Percentiles rank a stretch among this genome's conserved stretches.
Evolutionary conservation across 371 early-diverging fungal species (phyloP).

Genomic region (Mortierella sp.): DNA sequence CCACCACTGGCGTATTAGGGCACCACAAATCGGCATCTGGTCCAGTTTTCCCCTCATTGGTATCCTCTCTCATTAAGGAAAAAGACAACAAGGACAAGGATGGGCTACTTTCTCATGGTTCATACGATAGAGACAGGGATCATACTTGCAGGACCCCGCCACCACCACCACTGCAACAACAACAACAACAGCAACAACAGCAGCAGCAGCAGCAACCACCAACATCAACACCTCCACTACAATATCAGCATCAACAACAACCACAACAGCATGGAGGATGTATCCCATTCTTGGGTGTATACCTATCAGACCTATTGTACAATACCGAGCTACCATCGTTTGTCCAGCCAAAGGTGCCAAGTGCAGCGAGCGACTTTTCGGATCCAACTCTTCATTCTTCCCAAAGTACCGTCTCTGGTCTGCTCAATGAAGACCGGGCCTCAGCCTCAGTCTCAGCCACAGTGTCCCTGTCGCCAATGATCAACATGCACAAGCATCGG

Average conservation of each 20-base stretch:
- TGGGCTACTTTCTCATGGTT: background rate
- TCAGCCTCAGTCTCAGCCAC: background rate
- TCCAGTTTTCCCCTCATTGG: slow-evolving; percentile 23
- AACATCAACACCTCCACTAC: background rate
- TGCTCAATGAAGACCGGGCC: no score
- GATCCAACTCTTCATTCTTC: no score
- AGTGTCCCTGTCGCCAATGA: slow-evolving; percentile 38
- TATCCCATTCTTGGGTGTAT: slow-evolving; percentile 70
- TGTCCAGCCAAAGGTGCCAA: slow-evolving; percentile 55
- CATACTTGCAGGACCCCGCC: no score
- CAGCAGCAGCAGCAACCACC: slow-evolving; percentile 5
- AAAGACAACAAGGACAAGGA: slow-evolving; percentile 14
- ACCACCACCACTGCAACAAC: background rate
- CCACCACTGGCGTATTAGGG: slow-evolving; percentile 1
- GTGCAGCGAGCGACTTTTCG: no score
- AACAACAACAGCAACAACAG: slow-evolving; percentile 1
- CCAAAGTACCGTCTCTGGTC: no score
- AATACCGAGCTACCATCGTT: slow-evolving; percentile 73
- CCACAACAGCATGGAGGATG: slow-evolving; percentile 56
- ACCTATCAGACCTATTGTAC: slow-evolving; percentile 72
- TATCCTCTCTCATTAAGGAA: slow-evolving; percentile 20
- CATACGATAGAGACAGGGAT: background rate
- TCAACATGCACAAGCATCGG: slow-evolving; percentile 73
- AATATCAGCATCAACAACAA: slow-evolving; percentile 2
- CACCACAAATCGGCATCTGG: slow-evolving; percentile 27